Conservation (phyloP, 805 yeast species). For the Candida montana region DNA sequence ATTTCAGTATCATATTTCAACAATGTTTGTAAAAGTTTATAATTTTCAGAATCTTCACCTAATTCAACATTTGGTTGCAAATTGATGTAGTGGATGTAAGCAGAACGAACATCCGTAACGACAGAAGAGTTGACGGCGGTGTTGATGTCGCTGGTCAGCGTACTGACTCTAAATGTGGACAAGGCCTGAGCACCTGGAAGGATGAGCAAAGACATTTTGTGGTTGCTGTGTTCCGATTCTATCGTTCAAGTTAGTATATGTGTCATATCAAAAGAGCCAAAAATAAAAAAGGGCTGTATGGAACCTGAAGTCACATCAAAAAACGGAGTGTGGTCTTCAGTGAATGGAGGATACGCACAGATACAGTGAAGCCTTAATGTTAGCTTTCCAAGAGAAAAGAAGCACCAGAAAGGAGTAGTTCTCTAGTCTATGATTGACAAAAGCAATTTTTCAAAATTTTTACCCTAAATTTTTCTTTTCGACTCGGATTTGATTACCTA, state of each 20-base stretch:
- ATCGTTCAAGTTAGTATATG: neutral
- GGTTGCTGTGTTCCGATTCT: neutral
- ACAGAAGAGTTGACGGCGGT: conserved; percentile 58
- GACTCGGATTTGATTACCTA: conserved; percentile 3
- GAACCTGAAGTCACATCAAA: too few relatives aligned
- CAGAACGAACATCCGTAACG: conserved; percentile 64
- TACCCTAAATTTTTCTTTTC: neutral
- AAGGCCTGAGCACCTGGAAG: conserved; percentile 89
- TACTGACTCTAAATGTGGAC: conserved; percentile 79
- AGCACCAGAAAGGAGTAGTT: too few relatives aligned
- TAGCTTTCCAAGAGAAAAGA: too few relatives aligned
- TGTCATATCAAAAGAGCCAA: neutral
- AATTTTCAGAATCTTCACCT: conserved; percentile 28
- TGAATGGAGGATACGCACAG: too few relatives aligned
- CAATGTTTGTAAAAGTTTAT: conserved; percentile 51
- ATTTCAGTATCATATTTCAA: conserved; percentile 70
- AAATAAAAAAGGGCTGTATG: neutral
- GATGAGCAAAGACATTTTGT: conserved; percentile 38
- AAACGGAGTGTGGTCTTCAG: too few relatives aligned
- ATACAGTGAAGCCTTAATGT: too few relatives aligned
- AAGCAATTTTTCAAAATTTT: too few relatives aligned
- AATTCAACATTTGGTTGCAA: conserved; percentile 31
- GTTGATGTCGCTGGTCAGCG: conserved; percentile 67
- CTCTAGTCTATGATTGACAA: too few relatives aligned
- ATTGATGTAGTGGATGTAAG: conserved; percentile 78